Evolutionary conservation across 495 filamentous ascomycete genomes (phyloP).

Genomic region (Trichoderma erinaceum): DNA sequence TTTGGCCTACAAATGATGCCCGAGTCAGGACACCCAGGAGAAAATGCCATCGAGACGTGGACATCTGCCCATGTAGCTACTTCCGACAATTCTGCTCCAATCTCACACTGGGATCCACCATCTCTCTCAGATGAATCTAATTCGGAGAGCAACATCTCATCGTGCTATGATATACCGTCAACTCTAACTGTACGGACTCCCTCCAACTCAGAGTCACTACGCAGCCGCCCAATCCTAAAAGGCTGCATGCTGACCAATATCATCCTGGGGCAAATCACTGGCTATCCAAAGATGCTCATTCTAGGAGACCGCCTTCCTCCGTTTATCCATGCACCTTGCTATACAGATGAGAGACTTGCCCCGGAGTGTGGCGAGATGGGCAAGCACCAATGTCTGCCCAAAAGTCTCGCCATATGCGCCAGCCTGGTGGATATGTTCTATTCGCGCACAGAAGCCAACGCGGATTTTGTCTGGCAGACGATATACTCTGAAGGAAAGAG

Average conservation of each 20-base stretch:
- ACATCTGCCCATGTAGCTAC: not conserved
- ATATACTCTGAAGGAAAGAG: not conserved
- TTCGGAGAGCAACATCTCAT: not conserved
- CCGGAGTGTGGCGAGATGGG: not conserved
- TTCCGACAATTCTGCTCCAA: not conserved
- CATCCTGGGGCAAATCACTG: not conserved
- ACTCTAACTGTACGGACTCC: not conserved
- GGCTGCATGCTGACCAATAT: not conserved
- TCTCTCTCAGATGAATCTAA: not conserved
- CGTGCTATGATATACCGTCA: not conserved
- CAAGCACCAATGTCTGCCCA: not conserved
- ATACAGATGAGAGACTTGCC: not conserved
- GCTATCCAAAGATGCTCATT: slow-evolving; percentile 4
- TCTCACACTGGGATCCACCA: not conserved
- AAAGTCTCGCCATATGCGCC: slow-evolving; percentile 6
- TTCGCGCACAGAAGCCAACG: not conserved
- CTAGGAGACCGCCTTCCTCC: not conserved
- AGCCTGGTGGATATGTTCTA: slow-evolving; percentile 13
- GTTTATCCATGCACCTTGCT: slow-evolving; percentile 5
- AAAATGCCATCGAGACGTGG: not conserved
- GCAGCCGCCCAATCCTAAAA: not conserved
- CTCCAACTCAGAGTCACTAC: not conserved
- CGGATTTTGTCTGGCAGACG: slow-evolving; percentile 4
- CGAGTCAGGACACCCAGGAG: not conserved
- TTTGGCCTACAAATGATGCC: not conserved